phyloP scores from a whole-genome alignment of 148 eudicot species.

The Nyssa sinensis region DNA sequence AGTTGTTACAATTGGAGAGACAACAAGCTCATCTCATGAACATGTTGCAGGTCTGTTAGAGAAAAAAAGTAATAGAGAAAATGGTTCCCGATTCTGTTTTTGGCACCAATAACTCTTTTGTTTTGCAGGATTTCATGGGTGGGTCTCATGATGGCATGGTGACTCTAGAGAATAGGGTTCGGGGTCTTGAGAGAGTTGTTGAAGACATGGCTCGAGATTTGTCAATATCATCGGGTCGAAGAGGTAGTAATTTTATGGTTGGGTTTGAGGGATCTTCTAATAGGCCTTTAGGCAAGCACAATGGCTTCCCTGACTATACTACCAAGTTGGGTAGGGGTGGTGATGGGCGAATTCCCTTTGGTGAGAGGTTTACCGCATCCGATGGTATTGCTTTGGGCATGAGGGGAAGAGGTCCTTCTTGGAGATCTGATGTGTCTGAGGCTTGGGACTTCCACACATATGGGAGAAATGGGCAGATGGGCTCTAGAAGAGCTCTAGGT shows the following conservation, averaged over 20 bases:
- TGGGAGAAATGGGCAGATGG: slow-evolving; percentile 60
- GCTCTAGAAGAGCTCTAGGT: slow-evolving; percentile 54
- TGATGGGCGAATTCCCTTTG: slow-evolving; percentile 62
- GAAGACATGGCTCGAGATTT: slow-evolving; percentile 97
- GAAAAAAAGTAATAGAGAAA: neutral
- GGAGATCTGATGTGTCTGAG: slow-evolving; percentile 69
- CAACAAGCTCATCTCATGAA: slow-evolving; percentile 95
- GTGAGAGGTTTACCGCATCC: slow-evolving; percentile 56
- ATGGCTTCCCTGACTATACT: slow-evolving; percentile 61
- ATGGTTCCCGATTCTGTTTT: slow-evolving; percentile 13
- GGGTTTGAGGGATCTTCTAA: slow-evolving; percentile 79
- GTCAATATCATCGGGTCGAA: slow-evolving; percentile 64
- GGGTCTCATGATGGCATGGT: slow-evolving; percentile 98
- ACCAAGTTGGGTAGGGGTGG: slow-evolving; percentile 44
- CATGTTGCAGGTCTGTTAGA: slow-evolving; percentile 83
- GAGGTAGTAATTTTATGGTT: slow-evolving; percentile 51
- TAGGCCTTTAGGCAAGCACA: slow-evolving; percentile 61
- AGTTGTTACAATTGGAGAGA: slow-evolving; percentile 81
- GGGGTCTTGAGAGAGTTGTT: slow-evolving; percentile 93
- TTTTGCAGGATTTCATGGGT: slow-evolving; percentile 90
- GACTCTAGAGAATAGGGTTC: slow-evolving; percentile 88
- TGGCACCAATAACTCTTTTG: slow-evolving; percentile 18
- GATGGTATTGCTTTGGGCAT: slow-evolving; percentile 42
- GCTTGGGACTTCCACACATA: slow-evolving; percentile 60
- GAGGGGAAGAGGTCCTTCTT: slow-evolving; percentile 57